These are phyloP conservation scores for Geotrichum klebahnii DNA, from an alignment of 1,139 yeast genomes.

Conservation along the genomic window DNA sequence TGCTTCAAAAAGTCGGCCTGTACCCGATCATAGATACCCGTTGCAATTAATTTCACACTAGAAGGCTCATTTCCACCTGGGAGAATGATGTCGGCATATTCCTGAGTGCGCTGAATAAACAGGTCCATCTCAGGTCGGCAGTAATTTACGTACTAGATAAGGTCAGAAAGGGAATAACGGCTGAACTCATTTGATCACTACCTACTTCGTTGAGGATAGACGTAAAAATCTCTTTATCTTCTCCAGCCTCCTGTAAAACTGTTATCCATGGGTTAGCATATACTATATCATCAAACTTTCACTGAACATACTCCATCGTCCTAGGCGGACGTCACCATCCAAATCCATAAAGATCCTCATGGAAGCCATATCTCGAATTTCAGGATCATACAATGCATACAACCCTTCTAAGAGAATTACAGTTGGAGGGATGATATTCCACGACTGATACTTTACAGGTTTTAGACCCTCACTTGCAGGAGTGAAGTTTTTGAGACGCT, in stretches of 20 bases:
- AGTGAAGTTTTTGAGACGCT: constrained; percentile 27
- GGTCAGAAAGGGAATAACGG: too few species aligned
- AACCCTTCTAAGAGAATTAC: constrained; percentile 69
- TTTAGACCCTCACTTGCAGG: not conserved
- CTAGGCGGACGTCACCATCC: constrained; percentile 78
- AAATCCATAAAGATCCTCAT: constrained; percentile 77
- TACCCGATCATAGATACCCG: constrained; percentile 56
- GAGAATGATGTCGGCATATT: constrained; percentile 73
- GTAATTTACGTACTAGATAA: constrained; percentile 20
- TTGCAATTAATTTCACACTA: constrained; percentile 67
- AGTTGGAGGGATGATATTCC: constrained; percentile 17
- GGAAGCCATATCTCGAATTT: constrained; percentile 55
- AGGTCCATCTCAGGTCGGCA: constrained; percentile 67
- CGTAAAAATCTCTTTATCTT: constrained; percentile 42
- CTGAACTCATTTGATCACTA: too few species aligned
- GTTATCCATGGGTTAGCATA: too few species aligned
- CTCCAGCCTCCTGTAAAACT: constrained; percentile 34
- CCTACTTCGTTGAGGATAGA: constrained; percentile 46
- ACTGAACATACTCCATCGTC: constrained; percentile 61
- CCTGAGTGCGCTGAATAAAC: constrained; percentile 63
- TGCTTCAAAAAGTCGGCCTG: constrained; percentile 28
- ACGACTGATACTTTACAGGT: constrained; percentile 7
- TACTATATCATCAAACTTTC: too few species aligned
- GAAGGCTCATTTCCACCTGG: constrained; percentile 62
- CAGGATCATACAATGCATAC: constrained; percentile 68